Evolutionary conservation across 768 basidiomycete species (phyloP).

Genomic region (Mrakia hoshinonis): DNA sequence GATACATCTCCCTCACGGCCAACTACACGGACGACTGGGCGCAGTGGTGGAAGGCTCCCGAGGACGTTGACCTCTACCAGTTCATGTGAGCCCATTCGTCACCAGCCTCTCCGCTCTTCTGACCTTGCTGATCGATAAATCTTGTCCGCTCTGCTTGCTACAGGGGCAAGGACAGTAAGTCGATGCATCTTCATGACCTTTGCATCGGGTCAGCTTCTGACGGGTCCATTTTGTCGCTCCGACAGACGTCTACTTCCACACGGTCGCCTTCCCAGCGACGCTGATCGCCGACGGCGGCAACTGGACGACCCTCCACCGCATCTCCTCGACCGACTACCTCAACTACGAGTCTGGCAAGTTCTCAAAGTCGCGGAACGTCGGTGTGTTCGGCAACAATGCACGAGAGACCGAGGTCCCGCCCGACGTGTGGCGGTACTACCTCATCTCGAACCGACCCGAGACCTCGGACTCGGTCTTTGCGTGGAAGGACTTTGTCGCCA

Average conservation of each 20-base stretch:
- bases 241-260: slow-evolving; percentile 81
- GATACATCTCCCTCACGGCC: slow-evolving; percentile 94
- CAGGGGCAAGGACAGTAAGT: slow-evolving; percentile 70
- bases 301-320: slow-evolving; percentile 89
- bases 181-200: neutral
- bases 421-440: slow-evolving; percentile 94
- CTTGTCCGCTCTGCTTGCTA: neutral
- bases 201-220: neutral
- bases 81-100: slow-evolving; percentile 57
- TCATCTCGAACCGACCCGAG: slow-evolving; percentile 85
- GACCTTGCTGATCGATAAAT: neutral
- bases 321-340: slow-evolving; percentile 93
- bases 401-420: slow-evolving; percentile 86
- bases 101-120: neutral
- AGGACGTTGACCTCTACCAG: slow-evolving; percentile 84
- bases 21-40: slow-evolving; percentile 91
- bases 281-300: slow-evolving; percentile 77
- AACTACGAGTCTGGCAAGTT: slow-evolving; percentile 99
- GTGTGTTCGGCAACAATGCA: slow-evolving; percentile 91
- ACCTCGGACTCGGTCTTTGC: slow-evolving; percentile 92
- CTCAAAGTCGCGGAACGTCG: slow-evolving; percentile 92
- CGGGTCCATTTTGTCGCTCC: neutral
- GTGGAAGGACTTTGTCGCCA: slow-evolving; percentile 84
- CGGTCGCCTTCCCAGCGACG: slow-evolving; percentile 84
- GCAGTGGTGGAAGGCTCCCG: slow-evolving; percentile 90